These are phyloP conservation scores for Bruguiera parviflora DNA, from an alignment of 345 rosid species.

Conservation along the genomic window DNA sequence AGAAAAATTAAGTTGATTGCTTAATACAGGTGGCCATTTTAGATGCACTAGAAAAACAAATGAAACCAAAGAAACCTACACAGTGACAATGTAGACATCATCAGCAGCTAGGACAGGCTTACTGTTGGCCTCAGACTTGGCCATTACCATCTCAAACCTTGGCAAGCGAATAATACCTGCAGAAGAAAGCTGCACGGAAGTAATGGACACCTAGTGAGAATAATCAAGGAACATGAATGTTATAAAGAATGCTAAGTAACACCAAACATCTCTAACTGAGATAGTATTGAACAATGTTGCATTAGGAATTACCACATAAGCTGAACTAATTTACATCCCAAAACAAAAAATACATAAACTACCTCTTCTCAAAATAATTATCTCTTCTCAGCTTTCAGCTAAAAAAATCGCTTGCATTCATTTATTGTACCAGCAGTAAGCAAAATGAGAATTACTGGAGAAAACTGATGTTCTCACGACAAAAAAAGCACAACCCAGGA, in stretches of 20 bases:
- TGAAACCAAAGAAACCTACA: constrained; percentile 46
- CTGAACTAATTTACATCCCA: neutral
- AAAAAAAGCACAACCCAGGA: neutral
- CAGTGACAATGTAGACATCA: constrained; percentile 76
- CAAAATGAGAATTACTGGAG: neutral
- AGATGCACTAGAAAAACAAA: constrained; percentile 11
- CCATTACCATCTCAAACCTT: constrained; percentile 92
- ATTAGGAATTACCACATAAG: no score
- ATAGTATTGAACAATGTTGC: no score
- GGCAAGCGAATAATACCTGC: constrained; percentile 91
- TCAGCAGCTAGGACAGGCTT: constrained; percentile 90
- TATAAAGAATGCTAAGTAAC: neutral
- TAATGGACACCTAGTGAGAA: constrained; percentile 27
- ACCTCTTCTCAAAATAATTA: neutral
- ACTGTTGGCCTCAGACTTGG: constrained; percentile 72
- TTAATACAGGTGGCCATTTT: constrained; percentile 9
- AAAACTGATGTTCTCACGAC: neutral
- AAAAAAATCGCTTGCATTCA: neutral
- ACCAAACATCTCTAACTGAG: constrained; percentile 2
- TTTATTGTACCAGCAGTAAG: neutral
- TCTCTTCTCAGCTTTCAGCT: neutral
- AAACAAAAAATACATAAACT: neutral
- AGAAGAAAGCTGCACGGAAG: constrained; percentile 72
- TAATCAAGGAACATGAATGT: constrained; percentile 10
- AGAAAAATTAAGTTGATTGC: constrained; percentile 18